Percentiles rank a stretch among this genome's conserved stretches.
phyloP scores from a whole-genome alignment of 257 asterid genomes.

The Eucommia ulmoides region DNA sequence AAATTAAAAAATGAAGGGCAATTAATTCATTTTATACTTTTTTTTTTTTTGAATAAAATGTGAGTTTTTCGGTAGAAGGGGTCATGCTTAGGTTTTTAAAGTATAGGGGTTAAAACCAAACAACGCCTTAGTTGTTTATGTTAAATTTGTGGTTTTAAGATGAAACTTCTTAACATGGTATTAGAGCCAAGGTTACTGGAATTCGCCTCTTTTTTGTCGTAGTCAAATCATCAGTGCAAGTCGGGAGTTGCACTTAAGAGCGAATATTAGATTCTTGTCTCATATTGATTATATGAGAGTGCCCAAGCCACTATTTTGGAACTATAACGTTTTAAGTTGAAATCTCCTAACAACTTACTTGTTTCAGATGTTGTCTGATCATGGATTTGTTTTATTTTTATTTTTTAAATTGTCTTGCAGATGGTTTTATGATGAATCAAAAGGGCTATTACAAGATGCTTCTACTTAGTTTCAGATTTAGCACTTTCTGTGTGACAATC shows the following conservation, averaged over 20 bases:
- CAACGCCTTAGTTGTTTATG: not conserved
- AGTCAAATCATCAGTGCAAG: too few relatives aligned
- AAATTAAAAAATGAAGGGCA: not conserved
- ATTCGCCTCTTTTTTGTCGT: not conserved
- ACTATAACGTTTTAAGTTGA: not conserved
- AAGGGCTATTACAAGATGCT: constrained; percentile 76
- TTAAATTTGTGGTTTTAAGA: not conserved
- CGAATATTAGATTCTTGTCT: too few relatives aligned
- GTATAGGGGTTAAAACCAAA: not conserved
- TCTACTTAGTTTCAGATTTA: constrained; percentile 31
- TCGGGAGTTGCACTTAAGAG: too few relatives aligned
- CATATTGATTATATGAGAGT: too few relatives aligned
- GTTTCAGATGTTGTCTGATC: not conserved
- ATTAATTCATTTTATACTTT: not conserved
- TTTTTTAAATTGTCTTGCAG: constrained; percentile 36
- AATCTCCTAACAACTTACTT: too few relatives aligned
- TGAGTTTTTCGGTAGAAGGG: not conserved
- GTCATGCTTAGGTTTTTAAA: not conserved
- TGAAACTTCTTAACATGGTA: too few relatives aligned
- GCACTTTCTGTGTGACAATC: constrained; percentile 8
- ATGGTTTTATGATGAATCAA: constrained; percentile 91
- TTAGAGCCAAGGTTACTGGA: not conserved
- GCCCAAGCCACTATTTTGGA: not conserved
- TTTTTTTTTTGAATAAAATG: not conserved
- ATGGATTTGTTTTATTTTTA: not conserved